Evolutionary conservation across 495 filamentous ascomycete genomes (phyloP).

Genomic region (Penicillium roqueforti): DNA sequence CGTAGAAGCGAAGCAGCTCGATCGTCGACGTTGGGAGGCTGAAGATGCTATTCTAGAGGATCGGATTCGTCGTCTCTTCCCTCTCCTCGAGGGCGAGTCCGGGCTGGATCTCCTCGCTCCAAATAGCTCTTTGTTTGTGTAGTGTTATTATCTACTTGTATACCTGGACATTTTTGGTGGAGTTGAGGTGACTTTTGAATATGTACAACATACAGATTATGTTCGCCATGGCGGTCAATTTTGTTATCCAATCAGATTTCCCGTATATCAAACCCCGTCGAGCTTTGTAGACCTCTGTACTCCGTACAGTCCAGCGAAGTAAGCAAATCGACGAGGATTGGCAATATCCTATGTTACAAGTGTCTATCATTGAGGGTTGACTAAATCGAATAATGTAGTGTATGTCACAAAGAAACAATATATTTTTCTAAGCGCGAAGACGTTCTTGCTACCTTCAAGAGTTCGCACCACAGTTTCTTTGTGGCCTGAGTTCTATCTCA

Average conservation of each 20-base stretch:
- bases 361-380: not conserved
- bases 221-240: not conserved
- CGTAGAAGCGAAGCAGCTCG: conserved; percentile 24
- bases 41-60: conserved; percentile 42
- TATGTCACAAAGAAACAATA: not conserved
- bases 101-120: conserved; percentile 30
- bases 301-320: not conserved
- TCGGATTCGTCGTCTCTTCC: conserved; percentile 28
- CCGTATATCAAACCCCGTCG: not conserved
- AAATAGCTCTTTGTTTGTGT: conserved; percentile 36
- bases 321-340: not conserved
- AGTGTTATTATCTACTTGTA: conserved; percentile 19
- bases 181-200: not conserved
- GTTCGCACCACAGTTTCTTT: too few species aligned
- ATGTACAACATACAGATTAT: not conserved
- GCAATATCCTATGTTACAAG: not conserved
- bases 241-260: not conserved
- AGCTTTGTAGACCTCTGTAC: not conserved
- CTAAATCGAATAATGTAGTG: not conserved
- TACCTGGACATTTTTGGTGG: not conserved
- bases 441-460: too few species aligned
- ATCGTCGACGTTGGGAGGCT: conserved; percentile 38
- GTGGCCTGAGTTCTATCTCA: too few species aligned
- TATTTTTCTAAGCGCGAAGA: not conserved
- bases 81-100: conserved; percentile 33